These are phyloP conservation scores for Heterobasidion irregulare DNA, from an alignment of 1,284 basidiomycete genomes.

Conservation along the genomic window DNA sequence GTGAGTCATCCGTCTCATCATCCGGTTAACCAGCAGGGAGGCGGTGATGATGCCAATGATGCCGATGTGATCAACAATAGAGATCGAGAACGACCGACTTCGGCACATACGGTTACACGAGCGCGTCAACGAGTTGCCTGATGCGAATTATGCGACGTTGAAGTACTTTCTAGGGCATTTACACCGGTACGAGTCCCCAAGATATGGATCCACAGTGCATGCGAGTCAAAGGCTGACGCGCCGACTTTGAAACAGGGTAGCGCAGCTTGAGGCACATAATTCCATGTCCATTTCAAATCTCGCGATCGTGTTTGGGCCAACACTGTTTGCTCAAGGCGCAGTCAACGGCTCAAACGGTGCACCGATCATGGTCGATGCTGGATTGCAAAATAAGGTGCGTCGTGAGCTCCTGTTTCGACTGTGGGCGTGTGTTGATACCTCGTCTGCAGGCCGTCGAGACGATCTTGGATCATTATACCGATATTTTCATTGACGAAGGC, in stretches of 20 bases:
- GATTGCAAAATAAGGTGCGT: slow-evolving; percentile 57
- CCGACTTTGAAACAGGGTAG: slow-evolving; percentile 44
- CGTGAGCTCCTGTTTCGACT: neutral
- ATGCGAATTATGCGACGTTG: slow-evolving; percentile 95
- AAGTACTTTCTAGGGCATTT: slow-evolving; percentile 96
- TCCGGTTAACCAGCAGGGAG: neutral
- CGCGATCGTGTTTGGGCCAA: slow-evolving; percentile 96
- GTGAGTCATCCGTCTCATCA: slow-evolving; percentile 39
- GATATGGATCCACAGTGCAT: neutral
- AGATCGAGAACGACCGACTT: slow-evolving; percentile 88
- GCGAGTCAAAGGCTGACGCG: neutral
- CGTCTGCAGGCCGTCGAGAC: slow-evolving; percentile 70
- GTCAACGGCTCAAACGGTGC: slow-evolving; percentile 23
- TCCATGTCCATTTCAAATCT: slow-evolving; percentile 94
- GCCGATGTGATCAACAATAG: slow-evolving; percentile 30
- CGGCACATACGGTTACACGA: slow-evolving; percentile 95
- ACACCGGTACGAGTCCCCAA: slow-evolving; percentile 51
- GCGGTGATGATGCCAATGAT: neutral
- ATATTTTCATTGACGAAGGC: slow-evolving; percentile 76
- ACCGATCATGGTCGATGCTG: slow-evolving; percentile 43
- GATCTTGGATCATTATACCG: slow-evolving; percentile 78
- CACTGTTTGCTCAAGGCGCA: slow-evolving; percentile 64
- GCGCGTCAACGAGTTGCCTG: slow-evolving; percentile 94
- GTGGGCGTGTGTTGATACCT: too few species aligned
- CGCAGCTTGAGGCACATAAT: slow-evolving; percentile 69